These are phyloP conservation scores for Aspergillus udagawae DNA, from an alignment of 2,329 filamentous ascomycete genomes.

Conservation along the genomic window DNA sequence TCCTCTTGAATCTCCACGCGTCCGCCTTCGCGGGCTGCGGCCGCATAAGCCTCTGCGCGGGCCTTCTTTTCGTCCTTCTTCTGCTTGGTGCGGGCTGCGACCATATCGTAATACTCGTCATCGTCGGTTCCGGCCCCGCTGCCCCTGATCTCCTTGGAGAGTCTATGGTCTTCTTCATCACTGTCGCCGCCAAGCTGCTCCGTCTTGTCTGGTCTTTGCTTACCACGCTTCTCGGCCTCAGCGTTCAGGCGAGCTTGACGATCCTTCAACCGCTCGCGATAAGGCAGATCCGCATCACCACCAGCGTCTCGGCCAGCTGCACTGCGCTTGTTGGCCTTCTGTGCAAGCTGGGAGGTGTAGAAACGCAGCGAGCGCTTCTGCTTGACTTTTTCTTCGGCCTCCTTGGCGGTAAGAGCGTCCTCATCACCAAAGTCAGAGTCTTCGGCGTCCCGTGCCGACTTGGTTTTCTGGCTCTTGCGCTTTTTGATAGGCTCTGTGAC, in stretches of 20 bases:
- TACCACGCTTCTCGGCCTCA: constrained; percentile 81
- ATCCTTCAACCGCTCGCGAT: constrained; percentile 83
- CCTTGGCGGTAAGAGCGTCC: constrained; percentile 68
- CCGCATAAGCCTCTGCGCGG: constrained; percentile 52
- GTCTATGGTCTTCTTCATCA: constrained; percentile 59
- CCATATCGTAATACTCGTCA: constrained; percentile 78
- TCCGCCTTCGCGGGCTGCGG: constrained; percentile 54
- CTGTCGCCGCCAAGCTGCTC: constrained; percentile 68
- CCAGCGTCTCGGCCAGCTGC: constrained; percentile 60
- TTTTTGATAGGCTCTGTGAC: constrained; percentile 46
- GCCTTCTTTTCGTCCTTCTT: constrained; percentile 73
- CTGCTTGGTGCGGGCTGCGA: constrained; percentile 57
- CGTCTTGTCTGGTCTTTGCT: constrained; percentile 57
- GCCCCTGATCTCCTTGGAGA: constrained; percentile 48
- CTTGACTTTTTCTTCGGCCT: constrained; percentile 79
- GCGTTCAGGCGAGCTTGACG: constrained; percentile 79
- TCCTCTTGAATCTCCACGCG: constrained; percentile 63
- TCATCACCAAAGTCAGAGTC: constrained; percentile 95
- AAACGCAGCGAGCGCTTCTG: constrained; percentile 92
- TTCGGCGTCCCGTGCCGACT: constrained; percentile 44
- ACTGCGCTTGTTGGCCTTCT: constrained; percentile 80
- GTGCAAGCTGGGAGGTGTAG: constrained; percentile 95
- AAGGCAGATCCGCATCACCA: constrained; percentile 61
- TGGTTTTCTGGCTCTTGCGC: constrained; percentile 37
- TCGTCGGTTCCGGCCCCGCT: constrained; percentile 38